Percentiles rank a stretch among this genome's conserved stretches.
Conservation (phyloP, 1,284 basidiomycete species). For the Moniliophthora roreri region DNA sequence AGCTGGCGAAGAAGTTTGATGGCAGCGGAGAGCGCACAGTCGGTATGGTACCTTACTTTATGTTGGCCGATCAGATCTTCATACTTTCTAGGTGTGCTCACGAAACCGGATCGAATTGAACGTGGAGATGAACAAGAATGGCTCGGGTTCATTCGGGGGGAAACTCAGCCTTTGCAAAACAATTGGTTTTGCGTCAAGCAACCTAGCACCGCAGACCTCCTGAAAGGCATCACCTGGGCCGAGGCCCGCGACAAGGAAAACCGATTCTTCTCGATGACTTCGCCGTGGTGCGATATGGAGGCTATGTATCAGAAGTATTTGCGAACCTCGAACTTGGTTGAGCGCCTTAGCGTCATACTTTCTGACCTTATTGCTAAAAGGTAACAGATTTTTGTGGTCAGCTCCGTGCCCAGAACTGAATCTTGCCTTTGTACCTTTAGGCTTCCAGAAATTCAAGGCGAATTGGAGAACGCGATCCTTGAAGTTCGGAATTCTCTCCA, state of each 20-base stretch:
- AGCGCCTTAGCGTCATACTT: slow-evolving; percentile 52
- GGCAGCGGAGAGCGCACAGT: slow-evolving; percentile 65
- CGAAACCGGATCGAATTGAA: slow-evolving; percentile 75
- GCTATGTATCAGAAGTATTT: slow-evolving; percentile 47
- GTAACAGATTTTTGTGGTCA: slow-evolving; percentile 38
- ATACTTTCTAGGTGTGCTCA: slow-evolving; percentile 63
- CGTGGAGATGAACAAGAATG: slow-evolving; percentile 59
- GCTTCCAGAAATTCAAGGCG: slow-evolving; percentile 58
- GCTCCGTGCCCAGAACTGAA: neutral
- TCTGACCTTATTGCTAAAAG: slow-evolving; percentile 58
- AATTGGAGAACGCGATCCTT: slow-evolving; percentile 44
- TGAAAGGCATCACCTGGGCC: slow-evolving; percentile 54
- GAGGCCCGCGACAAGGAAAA: slow-evolving; percentile 62
- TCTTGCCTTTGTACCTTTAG: slow-evolving; percentile 31
- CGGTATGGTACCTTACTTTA: slow-evolving; percentile 40
- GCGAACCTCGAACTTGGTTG: slow-evolving; percentile 54
- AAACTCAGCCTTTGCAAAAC: slow-evolving; percentile 51
- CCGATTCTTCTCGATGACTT: slow-evolving; percentile 60
- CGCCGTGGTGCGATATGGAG: slow-evolving; percentile 59
- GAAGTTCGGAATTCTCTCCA: slow-evolving; percentile 35
- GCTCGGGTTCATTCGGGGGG: slow-evolving; percentile 58
- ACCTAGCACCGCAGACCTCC: slow-evolving; percentile 56
- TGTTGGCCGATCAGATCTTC: neutral
- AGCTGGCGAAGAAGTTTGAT: slow-evolving; percentile 57
- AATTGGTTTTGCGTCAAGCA: slow-evolving; percentile 79